A percentile compares a stretch with the other conserved stretches of the same genome.
Conservation (phyloP, 306 rosid species). For the Castanopsis chinensis region DNA sequence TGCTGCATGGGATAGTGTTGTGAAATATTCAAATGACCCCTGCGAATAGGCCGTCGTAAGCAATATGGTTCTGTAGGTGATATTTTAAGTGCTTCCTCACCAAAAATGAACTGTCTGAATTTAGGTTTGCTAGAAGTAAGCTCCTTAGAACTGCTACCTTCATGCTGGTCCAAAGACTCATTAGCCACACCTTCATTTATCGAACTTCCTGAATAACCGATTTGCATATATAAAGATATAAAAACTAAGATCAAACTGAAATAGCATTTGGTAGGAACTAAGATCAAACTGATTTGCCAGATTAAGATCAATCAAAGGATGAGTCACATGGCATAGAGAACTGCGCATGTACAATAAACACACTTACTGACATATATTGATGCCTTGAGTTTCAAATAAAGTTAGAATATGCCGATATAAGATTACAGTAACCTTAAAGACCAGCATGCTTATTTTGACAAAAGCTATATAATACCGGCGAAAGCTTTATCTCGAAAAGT, state of each 20-base stretch:
- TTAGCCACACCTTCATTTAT: slow-evolving; percentile 32
- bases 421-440: too few relatives aligned
- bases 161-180: slow-evolving; percentile 46
- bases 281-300: neutral
- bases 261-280: slow-evolving; percentile 8
- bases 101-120: slow-evolving; percentile 61
- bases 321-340: neutral
- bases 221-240: slow-evolving; percentile 10
- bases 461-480: neutral
- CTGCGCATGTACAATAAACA: neutral
- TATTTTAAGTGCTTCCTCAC: slow-evolving; percentile 86
- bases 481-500: neutral
- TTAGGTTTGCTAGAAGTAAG: slow-evolving; percentile 33
- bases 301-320: slow-evolving; percentile 16
- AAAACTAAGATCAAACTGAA: slow-evolving; percentile 29
- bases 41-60: slow-evolving; percentile 82
- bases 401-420: neutral
- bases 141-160: slow-evolving; percentile 49
- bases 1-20: slow-evolving; percentile 90
- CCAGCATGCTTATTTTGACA: neutral
- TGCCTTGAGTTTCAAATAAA: neutral
- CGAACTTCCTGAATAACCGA: slow-evolving; percentile 46
- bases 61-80: slow-evolving; percentile 73
- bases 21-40: slow-evolving; percentile 93
- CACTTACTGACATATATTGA: neutral